Base-by-base conservation (phyloP, 2,329 filamentous ascomycete species). In the Botryotinia convoluta region DNA sequence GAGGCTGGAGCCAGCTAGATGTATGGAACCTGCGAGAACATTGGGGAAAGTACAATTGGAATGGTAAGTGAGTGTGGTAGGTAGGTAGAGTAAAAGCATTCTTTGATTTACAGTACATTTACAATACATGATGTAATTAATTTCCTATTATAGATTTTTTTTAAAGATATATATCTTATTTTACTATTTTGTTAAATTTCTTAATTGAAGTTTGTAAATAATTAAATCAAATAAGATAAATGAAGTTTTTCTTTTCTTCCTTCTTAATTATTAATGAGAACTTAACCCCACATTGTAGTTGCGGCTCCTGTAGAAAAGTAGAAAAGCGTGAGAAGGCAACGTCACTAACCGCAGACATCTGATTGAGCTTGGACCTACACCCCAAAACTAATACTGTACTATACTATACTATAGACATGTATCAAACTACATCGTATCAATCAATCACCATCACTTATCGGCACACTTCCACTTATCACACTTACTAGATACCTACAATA, bases 11-110 rank as follows among this genome's bases (percentile, higher is more conserved):
- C 35, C 60, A 18, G 70, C 16, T 29, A 39, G 32, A 72, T 61
- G 68, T 54, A 72, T 72, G 71, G 71, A 72, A 72, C 39, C 71
- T 72, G 39, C 45, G 62, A 68, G 71, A 72, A 72, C n/a, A 69
- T 68, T 72, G 51, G 42, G 64, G 71, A 72, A 72, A 59, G 62
- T 60, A 37, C 51, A n/a, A 32, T 44, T n/a, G 51, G 51, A 54
- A 54, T 29, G n/a, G 51, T 8, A 54, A 57, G 14, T 18, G 51
- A 57, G 51, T 57, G 51, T 57, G 14, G 16, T 57, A 29, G n/a
- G 12, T 18, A 16, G 12, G 26, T 5, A 60, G 48, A 35, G 37
- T 5, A 14, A 8, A 39, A 62, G 16, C 60, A 39, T 62, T 62
- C n/a, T 22, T 39, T 48, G 35, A 67, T 54, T 67, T 67, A 26